phyloP scores from a whole-genome alignment of 148 eudicot species.

The Chenopodium formosanum region DNA sequence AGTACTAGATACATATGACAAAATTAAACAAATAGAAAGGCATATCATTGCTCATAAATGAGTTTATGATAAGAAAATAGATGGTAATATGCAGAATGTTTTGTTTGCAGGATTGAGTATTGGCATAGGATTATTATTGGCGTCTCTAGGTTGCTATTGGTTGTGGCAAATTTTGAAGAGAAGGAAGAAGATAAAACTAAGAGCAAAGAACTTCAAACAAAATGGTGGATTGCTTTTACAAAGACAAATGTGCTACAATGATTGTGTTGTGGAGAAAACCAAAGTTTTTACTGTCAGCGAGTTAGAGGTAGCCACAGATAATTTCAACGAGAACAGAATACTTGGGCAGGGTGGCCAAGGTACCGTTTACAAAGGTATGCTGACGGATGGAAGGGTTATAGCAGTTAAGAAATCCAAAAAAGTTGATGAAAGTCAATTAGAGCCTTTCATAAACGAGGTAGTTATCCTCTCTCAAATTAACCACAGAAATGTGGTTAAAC shows the following conservation, averaged over 20 bases:
- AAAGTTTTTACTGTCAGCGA: conserved; percentile 24
- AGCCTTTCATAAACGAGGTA: conserved; percentile 24
- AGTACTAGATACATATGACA: too few relatives aligned
- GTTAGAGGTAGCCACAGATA: conserved; percentile 21
- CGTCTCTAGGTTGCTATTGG: conserved; percentile 1
- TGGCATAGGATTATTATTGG: conserved; percentile 11
- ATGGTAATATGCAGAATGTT: background rate
- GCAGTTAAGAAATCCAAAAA: conserved; percentile 27
- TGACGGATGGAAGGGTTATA: conserved; percentile 27
- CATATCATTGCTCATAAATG: too few relatives aligned
- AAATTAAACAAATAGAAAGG: too few relatives aligned
- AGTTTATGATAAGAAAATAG: too few relatives aligned
- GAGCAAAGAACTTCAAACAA: conserved; percentile 22
- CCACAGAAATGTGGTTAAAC: conserved; percentile 29
- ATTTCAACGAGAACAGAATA: conserved; percentile 21
- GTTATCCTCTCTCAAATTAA: conserved; percentile 27
- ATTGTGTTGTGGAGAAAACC: conserved; percentile 19
- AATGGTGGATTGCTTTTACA: conserved; percentile 26
- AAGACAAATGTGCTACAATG: conserved; percentile 13
- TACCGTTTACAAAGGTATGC: conserved; percentile 16
- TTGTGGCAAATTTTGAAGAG: background rate
- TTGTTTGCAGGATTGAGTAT: conserved; percentile 9
- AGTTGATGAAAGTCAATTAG: conserved; percentile 20
- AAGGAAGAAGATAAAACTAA: conserved; percentile 13
- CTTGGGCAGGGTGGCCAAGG: conserved; percentile 25